These are phyloP conservation scores for Gypsophila paniculata DNA, from an alignment of 179 eudicot genomes.

Conservation along the genomic window DNA sequence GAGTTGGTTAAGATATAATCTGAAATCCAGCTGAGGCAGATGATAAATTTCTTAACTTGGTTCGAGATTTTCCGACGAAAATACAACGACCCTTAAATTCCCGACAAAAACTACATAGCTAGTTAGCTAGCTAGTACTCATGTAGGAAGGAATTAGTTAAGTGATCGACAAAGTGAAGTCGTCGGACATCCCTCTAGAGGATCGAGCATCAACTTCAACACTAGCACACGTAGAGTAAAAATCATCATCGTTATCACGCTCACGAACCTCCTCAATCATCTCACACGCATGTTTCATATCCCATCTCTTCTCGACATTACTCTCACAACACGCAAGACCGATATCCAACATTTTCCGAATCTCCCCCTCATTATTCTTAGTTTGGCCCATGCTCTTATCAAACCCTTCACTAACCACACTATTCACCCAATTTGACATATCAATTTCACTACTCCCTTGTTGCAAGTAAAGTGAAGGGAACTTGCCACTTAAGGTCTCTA, in stretches of 20 bases:
- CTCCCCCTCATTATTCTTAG: slow-evolving; percentile 32
- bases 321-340: slow-evolving; percentile 38
- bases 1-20: no score
- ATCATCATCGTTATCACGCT: slow-evolving; percentile 38
- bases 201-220: slow-evolving; percentile 28
- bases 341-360: slow-evolving; percentile 35
- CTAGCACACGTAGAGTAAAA: slow-evolving; percentile 32
- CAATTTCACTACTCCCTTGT: slow-evolving; percentile 37
- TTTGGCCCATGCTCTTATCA: slow-evolving; percentile 33
- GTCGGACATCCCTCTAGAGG: slow-evolving; percentile 36
- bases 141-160: background rate
- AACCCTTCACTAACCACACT: slow-evolving; percentile 28
- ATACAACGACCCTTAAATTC: no score
- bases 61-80: no score
- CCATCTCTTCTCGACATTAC: slow-evolving; percentile 34
- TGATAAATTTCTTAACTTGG: no score
- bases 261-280: slow-evolving; percentile 34
- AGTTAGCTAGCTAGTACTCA: no score
- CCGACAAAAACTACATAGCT: no score
- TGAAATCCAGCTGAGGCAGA: no score
- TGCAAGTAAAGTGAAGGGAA: slow-evolving; percentile 35
- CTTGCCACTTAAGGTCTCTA: slow-evolving; percentile 37
- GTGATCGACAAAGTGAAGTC: slow-evolving; percentile 32
- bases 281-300: slow-evolving; percentile 43
- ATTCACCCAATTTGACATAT: slow-evolving; percentile 36